Evolutionary conservation across 495 filamentous ascomycete genomes (phyloP).

Genomic region (Mytilinidion resinicola): DNA sequence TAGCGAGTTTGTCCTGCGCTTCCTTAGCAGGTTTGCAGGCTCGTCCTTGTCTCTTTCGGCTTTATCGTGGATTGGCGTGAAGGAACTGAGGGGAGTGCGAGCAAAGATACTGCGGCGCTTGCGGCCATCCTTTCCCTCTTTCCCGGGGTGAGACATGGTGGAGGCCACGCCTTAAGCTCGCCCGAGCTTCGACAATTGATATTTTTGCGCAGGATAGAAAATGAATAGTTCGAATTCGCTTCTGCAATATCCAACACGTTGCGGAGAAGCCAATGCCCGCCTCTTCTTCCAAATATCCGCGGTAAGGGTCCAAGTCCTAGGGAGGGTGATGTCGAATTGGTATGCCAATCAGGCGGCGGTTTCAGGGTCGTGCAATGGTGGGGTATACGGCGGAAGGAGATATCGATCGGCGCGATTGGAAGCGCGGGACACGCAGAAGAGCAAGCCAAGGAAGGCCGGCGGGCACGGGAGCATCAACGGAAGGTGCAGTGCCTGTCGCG

Average conservation of each 20-base stretch:
- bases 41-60: slow-evolving; percentile 18
- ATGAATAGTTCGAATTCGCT: no score
- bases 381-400: neutral
- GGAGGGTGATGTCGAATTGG: no score
- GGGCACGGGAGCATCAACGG: neutral
- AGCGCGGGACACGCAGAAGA: neutral
- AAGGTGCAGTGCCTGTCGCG: neutral
- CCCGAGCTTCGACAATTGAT: no score
- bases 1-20: slow-evolving; percentile 27
- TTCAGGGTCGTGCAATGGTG: no score
- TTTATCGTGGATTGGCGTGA: slow-evolving; percentile 13
- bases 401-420: no score
- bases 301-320: no score
- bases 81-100: slow-evolving; percentile 19
- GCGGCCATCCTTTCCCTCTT: slow-evolving; percentile 25
- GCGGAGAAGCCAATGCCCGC: no score
- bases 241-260: no score
- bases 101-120: slow-evolving; percentile 29
- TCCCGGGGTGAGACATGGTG: slow-evolving; percentile 28
- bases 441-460: neutral
- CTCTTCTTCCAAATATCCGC: no score
- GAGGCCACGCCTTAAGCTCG: no score
- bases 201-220: no score
- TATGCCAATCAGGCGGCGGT: no score
- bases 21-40: slow-evolving; percentile 28